phyloP scores from a whole-genome alignment of 352 stramenopile genomes.

The Pythium aristosporum region DNA sequence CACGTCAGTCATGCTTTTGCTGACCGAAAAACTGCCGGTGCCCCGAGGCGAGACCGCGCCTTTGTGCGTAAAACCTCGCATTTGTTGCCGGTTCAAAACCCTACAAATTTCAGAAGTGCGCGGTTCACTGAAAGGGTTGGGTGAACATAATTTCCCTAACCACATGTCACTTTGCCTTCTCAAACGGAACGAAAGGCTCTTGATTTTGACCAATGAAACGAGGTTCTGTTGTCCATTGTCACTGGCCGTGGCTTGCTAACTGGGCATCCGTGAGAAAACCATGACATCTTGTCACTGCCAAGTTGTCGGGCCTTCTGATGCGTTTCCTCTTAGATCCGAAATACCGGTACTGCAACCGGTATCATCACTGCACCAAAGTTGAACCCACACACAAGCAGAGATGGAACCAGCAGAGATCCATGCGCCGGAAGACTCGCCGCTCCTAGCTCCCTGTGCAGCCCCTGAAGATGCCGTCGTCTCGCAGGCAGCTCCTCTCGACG shows the following conservation, averaged over 20 bases:
- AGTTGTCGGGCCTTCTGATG: neutral
- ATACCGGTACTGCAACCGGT: neutral
- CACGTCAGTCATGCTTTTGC: too few species aligned
- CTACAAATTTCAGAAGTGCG: neutral
- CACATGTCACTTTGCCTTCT: neutral
- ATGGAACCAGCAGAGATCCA: conserved; percentile 1
- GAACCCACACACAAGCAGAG: neutral
- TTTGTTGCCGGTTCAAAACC: neutral
- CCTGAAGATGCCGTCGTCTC: neutral
- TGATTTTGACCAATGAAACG: conserved; percentile 2
- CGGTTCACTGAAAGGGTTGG: neutral
- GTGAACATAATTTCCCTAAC: neutral
- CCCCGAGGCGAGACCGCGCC: neutral
- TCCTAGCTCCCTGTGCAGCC: neutral
- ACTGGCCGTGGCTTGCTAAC: too few species aligned
- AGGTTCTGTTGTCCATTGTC: too few species aligned
- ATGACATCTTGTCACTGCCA: too few species aligned
- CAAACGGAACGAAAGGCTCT: neutral
- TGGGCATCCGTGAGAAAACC: too few species aligned
- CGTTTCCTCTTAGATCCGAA: neutral
- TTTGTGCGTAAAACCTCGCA: neutral
- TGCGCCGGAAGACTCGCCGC: neutral
- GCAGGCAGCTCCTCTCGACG: neutral
- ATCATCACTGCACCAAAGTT: neutral
- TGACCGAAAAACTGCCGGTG: too few species aligned